A percentile compares a stretch with the other conserved stretches of the same genome.
Conservation (phyloP, 768 basidiomycete genomes). For the Lentinula sp. region DNA sequence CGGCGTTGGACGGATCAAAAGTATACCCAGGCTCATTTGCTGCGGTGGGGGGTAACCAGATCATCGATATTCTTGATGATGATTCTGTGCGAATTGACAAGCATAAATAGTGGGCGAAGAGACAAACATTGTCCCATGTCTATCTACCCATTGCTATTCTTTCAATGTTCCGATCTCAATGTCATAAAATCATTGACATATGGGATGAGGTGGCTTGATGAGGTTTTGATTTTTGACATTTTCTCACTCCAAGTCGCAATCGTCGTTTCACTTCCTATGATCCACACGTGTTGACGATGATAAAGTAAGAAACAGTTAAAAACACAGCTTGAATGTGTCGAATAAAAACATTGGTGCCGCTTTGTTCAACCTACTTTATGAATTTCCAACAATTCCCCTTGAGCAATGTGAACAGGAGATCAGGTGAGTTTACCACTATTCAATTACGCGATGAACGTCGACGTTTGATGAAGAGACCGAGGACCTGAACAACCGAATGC, state of each 20-base stretch:
- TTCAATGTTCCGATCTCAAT: background rate
- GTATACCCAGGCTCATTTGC: background rate
- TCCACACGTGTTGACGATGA: too few relatives aligned
- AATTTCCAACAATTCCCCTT: background rate
- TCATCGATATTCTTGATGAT: background rate
- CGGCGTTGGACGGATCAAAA: background rate
- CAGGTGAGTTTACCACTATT: background rate
- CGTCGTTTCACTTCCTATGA: too few relatives aligned
- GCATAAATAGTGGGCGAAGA: background rate
- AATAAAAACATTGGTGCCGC: background rate
- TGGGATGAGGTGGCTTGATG: too few relatives aligned
- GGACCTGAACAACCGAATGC: background rate
- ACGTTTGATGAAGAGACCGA: background rate
- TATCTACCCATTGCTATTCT: background rate
- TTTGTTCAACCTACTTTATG: background rate
- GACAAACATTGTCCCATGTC: background rate
- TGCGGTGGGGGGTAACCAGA: background rate
- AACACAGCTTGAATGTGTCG: too few relatives aligned
- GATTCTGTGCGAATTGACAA: background rate
- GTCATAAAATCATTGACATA: background rate
- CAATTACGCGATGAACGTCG: background rate
- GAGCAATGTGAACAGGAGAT: background rate
- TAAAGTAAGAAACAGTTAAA: too few relatives aligned
- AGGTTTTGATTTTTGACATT: too few relatives aligned
- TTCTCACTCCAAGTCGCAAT: too few relatives aligned